These are phyloP conservation scores for Onygenales sp. DNA, from an alignment of 2,329 filamentous ascomycete species.

Conservation along the genomic window DNA sequence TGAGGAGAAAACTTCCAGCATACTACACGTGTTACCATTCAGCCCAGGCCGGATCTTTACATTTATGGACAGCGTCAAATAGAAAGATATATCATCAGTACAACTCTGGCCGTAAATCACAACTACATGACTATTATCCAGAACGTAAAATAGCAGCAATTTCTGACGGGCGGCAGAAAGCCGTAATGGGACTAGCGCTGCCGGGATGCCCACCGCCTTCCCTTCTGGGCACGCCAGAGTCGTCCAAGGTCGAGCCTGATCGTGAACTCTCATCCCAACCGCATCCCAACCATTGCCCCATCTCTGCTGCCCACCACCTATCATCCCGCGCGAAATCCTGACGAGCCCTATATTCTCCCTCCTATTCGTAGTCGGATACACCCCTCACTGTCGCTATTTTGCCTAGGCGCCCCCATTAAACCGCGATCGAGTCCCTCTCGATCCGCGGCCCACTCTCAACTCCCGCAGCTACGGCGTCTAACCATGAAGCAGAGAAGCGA, in stretches of 20 bases:
- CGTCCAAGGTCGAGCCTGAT: background rate
- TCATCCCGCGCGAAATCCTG: background rate
- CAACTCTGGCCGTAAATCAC: no score
- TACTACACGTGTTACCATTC: no score
- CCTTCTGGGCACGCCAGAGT: slow-evolving; percentile 3
- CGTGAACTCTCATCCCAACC: slow-evolving; percentile 8
- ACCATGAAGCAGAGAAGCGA: slow-evolving; percentile 35
- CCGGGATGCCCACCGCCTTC: background rate
- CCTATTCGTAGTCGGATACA: background rate
- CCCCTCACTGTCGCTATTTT: background rate
- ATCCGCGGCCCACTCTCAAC: slow-evolving; percentile 12
- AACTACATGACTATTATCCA: no score
- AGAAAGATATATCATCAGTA: no score
- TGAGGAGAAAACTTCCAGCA: no score
- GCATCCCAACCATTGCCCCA: slow-evolving; percentile 7
- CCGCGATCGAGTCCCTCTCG: slow-evolving; percentile 1
- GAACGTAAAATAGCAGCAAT: no score
- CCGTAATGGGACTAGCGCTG: slow-evolving; percentile 1
- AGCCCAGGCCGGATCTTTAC: no score
- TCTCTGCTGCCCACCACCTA: background rate
- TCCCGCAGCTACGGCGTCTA: slow-evolving; percentile 27
- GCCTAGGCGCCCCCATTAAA: slow-evolving; percentile 20
- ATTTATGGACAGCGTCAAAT: no score
- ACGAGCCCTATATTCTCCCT: background rate
- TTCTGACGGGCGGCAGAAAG: background rate